These are phyloP conservation scores for Cubamyces sp. DNA, from an alignment of 768 basidiomycete species.

Conservation along the genomic window DNA sequence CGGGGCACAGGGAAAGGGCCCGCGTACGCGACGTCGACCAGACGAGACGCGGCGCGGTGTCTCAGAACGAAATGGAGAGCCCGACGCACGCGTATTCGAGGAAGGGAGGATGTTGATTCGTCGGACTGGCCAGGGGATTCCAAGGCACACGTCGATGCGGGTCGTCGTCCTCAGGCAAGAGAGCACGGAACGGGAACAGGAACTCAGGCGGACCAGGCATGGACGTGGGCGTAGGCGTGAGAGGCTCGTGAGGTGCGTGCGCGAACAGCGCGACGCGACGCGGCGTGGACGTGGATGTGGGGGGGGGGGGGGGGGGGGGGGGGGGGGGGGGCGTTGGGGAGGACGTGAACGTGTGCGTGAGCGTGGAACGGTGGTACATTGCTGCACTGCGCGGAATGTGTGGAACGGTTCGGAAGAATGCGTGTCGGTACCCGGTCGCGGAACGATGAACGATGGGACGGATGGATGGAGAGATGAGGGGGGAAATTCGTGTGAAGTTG, in stretches of 20 bases:
- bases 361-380: constrained; percentile 16
- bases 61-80: constrained; percentile 12
- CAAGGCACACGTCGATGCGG: constrained; percentile 1
- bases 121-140: background rate
- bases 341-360: constrained; percentile 5
- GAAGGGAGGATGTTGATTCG: background rate
- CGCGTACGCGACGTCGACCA: background rate
- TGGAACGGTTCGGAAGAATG: constrained; percentile 11
- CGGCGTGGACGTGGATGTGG: background rate
- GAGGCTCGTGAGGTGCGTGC: background rate
- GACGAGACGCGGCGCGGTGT: constrained; percentile 9
- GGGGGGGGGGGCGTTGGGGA: no score
- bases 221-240: background rate
- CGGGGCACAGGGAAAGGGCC: background rate
- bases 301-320: no score
- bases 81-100: constrained; percentile 7
- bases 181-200: background rate
- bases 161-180: no score
- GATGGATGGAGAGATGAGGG: constrained; percentile 3
- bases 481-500: constrained; percentile 5
- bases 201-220: background rate
- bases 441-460: constrained; percentile 8
- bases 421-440: background rate
- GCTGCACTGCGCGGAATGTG: constrained; percentile 11
- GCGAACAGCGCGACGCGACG: background rate